phyloP scores from a whole-genome alignment of 228 moss, liverwort and hornwort species.

The Sphagnum fallax region DNA sequence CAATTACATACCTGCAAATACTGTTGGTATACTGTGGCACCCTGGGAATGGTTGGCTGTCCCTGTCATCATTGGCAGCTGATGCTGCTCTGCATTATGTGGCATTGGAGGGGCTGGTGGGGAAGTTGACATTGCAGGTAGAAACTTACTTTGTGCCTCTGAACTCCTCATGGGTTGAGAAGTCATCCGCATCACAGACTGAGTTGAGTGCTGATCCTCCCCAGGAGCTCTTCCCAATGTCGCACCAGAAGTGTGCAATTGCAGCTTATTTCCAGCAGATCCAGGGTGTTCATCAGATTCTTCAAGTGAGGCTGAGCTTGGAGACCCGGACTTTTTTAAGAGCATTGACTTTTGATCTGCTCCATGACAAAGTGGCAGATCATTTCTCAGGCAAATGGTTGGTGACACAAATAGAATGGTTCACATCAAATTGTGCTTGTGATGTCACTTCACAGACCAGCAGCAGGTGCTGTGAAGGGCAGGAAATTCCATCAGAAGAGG shows the following conservation, averaged over 20 bases:
- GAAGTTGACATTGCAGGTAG: slow-evolving; percentile 81
- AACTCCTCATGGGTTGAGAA: slow-evolving; percentile 57
- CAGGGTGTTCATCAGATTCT: slow-evolving; percentile 85
- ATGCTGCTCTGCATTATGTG: slow-evolving; percentile 60
- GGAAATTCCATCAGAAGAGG: neutral
- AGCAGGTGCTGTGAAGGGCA: neutral
- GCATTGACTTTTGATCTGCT: slow-evolving; percentile 70
- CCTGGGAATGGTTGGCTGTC: slow-evolving; percentile 49
- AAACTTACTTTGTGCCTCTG: slow-evolving; percentile 59
- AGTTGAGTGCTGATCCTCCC: slow-evolving; percentile 38
- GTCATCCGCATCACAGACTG: slow-evolving; percentile 39
- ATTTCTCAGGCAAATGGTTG: slow-evolving; percentile 1
- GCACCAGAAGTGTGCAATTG: slow-evolving; percentile 59
- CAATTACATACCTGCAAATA: slow-evolving; percentile 41
- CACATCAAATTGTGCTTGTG: neutral
- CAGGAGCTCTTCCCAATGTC: slow-evolving; percentile 47
- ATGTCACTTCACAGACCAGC: neutral
- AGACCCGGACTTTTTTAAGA: slow-evolving; percentile 72
- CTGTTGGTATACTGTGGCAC: slow-evolving; percentile 71
- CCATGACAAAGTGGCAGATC: neutral
- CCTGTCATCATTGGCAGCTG: slow-evolving; percentile 53
- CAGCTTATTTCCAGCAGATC: slow-evolving; percentile 73
- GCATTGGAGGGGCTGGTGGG: slow-evolving; percentile 64
- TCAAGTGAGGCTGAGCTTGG: slow-evolving; percentile 79
- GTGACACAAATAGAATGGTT: neutral